Evolutionary conservation across 192 early-diverging fungal genomes (phyloP).

Genomic region (Backusella sp.): DNA sequence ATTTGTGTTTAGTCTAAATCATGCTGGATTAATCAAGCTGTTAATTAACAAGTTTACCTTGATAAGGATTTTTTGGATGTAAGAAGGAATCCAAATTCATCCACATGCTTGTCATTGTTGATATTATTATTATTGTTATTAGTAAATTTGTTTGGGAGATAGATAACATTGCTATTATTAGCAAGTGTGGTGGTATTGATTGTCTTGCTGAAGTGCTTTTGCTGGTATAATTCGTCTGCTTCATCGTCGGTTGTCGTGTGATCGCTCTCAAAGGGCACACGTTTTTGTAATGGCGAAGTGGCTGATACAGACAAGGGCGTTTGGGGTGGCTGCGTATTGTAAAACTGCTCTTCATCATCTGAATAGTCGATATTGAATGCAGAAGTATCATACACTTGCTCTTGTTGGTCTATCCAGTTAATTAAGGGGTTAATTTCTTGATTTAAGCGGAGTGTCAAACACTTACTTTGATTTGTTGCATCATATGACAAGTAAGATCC

Average conservation of each 20-base stretch:
- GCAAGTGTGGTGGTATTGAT: not conserved
- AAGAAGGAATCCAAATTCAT: slow-evolving; percentile 31
- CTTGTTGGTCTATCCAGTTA: not conserved
- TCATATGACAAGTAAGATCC: not conserved
- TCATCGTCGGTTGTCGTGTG: slow-evolving; percentile 13
- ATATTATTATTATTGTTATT: not conserved
- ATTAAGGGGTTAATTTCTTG: not conserved
- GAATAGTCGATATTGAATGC: slow-evolving; percentile 37
- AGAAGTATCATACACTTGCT: slow-evolving; percentile 30
- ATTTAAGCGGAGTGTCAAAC: not conserved
- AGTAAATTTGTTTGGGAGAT: not conserved
- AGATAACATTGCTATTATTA: slow-evolving; percentile 4
- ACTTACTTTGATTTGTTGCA: not conserved
- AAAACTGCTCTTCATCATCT: slow-evolving; percentile 1
- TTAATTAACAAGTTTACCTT: not conserved
- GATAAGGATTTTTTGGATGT: not conserved
- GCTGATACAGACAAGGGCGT: not conserved
- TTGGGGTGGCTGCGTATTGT: not conserved
- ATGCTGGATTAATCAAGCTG: no score
- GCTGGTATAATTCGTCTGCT: slow-evolving; percentile 9
- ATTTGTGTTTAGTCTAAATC: no score
- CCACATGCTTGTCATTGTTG: not conserved
- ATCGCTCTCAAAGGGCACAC: not conserved
- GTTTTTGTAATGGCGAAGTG: not conserved
- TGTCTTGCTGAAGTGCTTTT: not conserved